Percentiles rank a stretch among this genome's conserved stretches.
Evolutionary conservation across 192 early-diverging fungal species (phyloP).

Genomic region (Linnemannia elongata): DNA sequence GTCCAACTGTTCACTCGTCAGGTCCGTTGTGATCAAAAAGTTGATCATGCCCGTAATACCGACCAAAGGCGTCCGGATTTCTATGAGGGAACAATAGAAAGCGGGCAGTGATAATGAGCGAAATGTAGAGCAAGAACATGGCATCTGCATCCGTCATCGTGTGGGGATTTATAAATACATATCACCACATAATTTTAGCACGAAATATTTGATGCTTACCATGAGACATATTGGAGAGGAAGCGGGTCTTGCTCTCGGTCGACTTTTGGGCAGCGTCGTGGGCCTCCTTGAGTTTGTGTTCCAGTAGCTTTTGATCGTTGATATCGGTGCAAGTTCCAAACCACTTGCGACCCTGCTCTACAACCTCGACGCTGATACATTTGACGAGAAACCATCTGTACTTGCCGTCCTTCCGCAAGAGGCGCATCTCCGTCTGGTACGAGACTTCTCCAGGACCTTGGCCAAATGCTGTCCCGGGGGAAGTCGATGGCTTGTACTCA

Average conservation of each 20-base stretch:
- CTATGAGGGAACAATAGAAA: constrained; percentile 23
- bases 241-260: constrained; percentile 72
- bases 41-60: constrained; percentile 84
- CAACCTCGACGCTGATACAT: constrained; percentile 66
- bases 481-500: constrained; percentile 16
- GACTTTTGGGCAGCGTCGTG: constrained; percentile 71
- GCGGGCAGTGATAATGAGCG: constrained; percentile 2
- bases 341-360: constrained; percentile 64
- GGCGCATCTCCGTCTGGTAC: constrained; percentile 63
- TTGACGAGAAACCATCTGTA: constrained; percentile 71
- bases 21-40: constrained; percentile 79
- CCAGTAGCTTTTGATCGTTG: constrained; percentile 70
- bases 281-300: constrained; percentile 70
- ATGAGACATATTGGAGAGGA: constrained; percentile 74
- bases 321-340: constrained; percentile 74
- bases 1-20: constrained; percentile 84
- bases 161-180: background rate
- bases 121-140: too few relatives aligned
- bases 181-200: background rate
- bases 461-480: constrained; percentile 25
- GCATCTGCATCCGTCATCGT: background rate
- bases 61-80: constrained; percentile 87
- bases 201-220: constrained; percentile 35
- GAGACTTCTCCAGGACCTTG: constrained; percentile 51
- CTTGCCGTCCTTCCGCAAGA: constrained; percentile 58